These are phyloP conservation scores for Penicillium ucsense DNA, from an alignment of 495 filamentous ascomycete genomes.

Conservation along the genomic window DNA sequence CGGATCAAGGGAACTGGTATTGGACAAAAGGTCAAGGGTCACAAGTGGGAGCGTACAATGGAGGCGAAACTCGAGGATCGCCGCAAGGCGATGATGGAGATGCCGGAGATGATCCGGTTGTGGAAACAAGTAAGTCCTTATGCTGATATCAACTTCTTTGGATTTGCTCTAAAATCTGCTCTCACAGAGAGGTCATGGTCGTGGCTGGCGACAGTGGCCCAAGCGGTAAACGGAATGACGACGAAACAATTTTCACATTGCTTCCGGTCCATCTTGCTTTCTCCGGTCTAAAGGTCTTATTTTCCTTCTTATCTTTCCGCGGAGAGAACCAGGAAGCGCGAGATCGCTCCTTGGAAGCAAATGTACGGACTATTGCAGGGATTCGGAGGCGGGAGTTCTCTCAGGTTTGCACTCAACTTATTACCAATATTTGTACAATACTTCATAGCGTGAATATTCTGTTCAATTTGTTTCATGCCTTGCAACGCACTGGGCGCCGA, in stretches of 20 bases:
- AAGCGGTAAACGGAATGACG: slow-evolving; percentile 30
- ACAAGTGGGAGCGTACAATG: slow-evolving; percentile 82
- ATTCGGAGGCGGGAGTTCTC: slow-evolving; percentile 24
- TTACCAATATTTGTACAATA: slow-evolving; percentile 17
- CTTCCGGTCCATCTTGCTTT: slow-evolving; percentile 2
- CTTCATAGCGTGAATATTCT: slow-evolving; percentile 2
- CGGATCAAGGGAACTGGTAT: slow-evolving; percentile 83
- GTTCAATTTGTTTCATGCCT: slow-evolving; percentile 5
- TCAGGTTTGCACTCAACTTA: slow-evolving; percentile 6
- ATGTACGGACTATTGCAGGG: slow-evolving; percentile 24
- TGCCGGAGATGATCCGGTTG: slow-evolving; percentile 79
- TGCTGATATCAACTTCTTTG: not conserved
- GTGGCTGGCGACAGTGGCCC: slow-evolving; percentile 88
- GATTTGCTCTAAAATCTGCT: slow-evolving; percentile 14
- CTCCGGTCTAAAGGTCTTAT: not conserved
- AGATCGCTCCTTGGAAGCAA: slow-evolving; percentile 5
- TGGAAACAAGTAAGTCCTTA: slow-evolving; percentile 76
- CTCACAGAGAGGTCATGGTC: slow-evolving; percentile 67
- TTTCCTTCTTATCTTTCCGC: too few relatives aligned
- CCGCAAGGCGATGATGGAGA: slow-evolving; percentile 83
- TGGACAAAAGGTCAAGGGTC: slow-evolving; percentile 90
- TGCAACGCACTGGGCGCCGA: not conserved
- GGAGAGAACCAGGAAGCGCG: not conserved
- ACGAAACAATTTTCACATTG: slow-evolving; percentile 9
- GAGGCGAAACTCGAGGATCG: slow-evolving; percentile 75